phyloP scores from a whole-genome alignment of 352 stramenopile species.

The Globisporangium sylvaticum region DNA sequence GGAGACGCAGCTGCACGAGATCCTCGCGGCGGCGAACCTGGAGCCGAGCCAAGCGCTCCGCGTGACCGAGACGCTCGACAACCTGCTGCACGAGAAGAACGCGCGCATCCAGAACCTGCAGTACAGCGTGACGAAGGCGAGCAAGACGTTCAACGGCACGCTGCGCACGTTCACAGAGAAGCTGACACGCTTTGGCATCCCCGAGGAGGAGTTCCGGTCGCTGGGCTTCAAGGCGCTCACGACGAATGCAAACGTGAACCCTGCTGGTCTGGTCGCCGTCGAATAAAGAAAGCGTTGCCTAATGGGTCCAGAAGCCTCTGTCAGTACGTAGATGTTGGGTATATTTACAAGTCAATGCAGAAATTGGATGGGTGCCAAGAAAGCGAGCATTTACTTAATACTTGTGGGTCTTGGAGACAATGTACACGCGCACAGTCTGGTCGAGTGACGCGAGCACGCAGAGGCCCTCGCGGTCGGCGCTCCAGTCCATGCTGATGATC shows the following conservation, averaged over 20 bases:
- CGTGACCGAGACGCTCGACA: conserved; percentile 67
- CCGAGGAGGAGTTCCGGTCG: conserved; percentile 65
- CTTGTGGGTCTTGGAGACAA: conserved; percentile 96
- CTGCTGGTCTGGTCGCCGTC: conserved; percentile 66
- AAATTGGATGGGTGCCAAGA: too few relatives aligned
- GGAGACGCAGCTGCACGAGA: conserved; percentile 59
- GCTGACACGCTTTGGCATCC: conserved; percentile 58
- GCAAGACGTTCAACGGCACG: conserved; percentile 77
- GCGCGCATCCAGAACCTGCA: conserved; percentile 50
- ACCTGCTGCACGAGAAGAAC: conserved; percentile 61
- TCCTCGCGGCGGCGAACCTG: conserved; percentile 67
- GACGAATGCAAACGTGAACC: conserved; percentile 55
- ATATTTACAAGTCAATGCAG: not conserved
- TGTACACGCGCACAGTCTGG: conserved; percentile 93
- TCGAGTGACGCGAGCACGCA: conserved; percentile 91
- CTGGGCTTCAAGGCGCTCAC: conserved; percentile 58
- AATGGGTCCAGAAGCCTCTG: not conserved
- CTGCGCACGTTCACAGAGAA: conserved; percentile 73
- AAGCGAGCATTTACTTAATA: too few relatives aligned
- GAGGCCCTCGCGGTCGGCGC: conserved; percentile 91
- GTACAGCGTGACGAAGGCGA: conserved; percentile 65
- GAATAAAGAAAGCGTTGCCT: conserved; percentile 4
- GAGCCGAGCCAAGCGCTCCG: conserved; percentile 62
- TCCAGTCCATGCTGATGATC: conserved; percentile 97
- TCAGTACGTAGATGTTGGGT: not conserved